phyloP scores from a whole-genome alignment of 176 grass and related monocot species.

The Saccharum spontaneum region DNA sequence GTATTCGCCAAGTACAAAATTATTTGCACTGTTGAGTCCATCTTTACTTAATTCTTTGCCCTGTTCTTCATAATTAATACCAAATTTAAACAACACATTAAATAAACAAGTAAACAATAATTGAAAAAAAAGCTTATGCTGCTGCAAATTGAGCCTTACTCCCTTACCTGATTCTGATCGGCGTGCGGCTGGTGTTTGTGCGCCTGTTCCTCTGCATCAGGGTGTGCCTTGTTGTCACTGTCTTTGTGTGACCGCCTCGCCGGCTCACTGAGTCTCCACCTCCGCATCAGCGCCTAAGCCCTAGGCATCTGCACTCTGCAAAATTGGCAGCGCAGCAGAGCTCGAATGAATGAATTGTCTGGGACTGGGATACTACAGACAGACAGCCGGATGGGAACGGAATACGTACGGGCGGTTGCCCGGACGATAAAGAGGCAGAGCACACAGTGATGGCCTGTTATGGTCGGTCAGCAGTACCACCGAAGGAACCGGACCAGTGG shows the following conservation, averaged over 20 bases:
- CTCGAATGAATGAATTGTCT: not conserved
- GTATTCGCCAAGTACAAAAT: not conserved
- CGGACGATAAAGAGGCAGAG: too few relatives aligned
- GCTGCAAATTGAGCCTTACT: not conserved
- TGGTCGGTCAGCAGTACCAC: too few relatives aligned
- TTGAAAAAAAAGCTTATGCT: not conserved
- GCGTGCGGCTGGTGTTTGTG: not conserved
- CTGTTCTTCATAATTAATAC: not conserved
- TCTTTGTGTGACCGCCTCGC: not conserved
- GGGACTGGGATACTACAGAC: not conserved
- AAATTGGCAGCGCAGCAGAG: not conserved
- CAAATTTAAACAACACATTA: not conserved
- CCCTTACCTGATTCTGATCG: not conserved
- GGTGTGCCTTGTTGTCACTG: not conserved
- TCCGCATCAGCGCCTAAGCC: not conserved
- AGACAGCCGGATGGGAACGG: not conserved
- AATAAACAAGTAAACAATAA: not conserved
- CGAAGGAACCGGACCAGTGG: too few relatives aligned
- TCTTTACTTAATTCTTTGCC: not conserved
- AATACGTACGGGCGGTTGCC: not conserved
- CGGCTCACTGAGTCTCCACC: not conserved
- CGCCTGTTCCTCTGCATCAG: not conserved
- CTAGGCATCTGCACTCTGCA: not conserved
- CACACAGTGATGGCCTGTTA: too few relatives aligned
- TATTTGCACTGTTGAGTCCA: not conserved